A percentile compares a stretch with the other conserved stretches of the same genome.
Conservation (phyloP, 2,329 filamentous ascomycete species). For the Neonectria ditissima region DNA sequence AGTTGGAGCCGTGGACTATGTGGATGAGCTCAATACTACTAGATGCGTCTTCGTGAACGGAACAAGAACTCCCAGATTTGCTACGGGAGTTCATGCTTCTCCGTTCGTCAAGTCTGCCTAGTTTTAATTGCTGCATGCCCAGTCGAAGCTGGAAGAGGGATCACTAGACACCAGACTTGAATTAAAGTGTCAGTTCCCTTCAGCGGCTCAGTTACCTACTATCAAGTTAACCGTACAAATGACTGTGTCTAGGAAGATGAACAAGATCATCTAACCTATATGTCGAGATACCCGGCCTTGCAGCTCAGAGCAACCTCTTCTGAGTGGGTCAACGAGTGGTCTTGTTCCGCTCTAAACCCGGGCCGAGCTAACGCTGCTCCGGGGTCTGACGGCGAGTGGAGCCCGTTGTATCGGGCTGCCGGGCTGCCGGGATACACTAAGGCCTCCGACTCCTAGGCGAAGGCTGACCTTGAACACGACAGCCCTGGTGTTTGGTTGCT, state of each 20-base stretch:
- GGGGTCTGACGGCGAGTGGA: constrained; percentile 8
- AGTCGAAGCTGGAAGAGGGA: background rate
- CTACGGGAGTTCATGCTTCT: background rate
- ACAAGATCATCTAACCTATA: background rate
- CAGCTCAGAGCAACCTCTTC: background rate
- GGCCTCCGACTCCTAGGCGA: background rate
- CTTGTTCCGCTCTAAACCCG: constrained; percentile 2
- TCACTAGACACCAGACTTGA: background rate
- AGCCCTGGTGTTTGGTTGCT: background rate
- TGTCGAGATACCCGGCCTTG: too few species aligned
- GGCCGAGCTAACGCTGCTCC: constrained; percentile 5
- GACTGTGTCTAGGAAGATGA: background rate
- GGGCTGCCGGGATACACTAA: background rate
- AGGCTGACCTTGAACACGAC: background rate
- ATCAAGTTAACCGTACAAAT: background rate
- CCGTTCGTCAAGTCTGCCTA: background rate
- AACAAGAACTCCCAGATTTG: background rate
- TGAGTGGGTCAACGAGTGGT: background rate
- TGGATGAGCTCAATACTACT: background rate
- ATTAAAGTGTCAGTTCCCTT: background rate
- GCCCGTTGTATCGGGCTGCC: background rate
- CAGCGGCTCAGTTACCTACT: background rate
- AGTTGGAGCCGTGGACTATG: background rate
- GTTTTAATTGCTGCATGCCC: too few species aligned
- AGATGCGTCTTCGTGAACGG: background rate